Evolutionary conservation across 371 early-diverging fungal genomes (phyloP), one percentile per base, ranked within the genome.

Genomic region (Chytridiales sp.): DNA sequence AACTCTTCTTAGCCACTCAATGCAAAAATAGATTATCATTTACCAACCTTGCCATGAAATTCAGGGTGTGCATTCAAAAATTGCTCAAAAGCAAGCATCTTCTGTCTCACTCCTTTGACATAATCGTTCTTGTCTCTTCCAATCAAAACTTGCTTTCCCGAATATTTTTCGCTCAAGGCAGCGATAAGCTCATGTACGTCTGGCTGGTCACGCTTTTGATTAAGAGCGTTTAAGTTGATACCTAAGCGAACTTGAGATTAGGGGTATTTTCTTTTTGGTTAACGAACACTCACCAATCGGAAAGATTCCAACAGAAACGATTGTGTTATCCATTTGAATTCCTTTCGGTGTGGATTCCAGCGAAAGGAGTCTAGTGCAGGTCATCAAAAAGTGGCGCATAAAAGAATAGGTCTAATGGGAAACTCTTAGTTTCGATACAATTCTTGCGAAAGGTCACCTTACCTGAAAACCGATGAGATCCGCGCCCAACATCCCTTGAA

Each of bases 61-160:
- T 95, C 87, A 4, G 93, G 91, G 49, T 92, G 78, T 31, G 69
- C 76, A 22, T 78, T 73, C 54, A 97, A 70, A 73, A 95, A 93
- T 34, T 74, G 77, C 56, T 93, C 91, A 71, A 87, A 95, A 0
- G 92, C 92, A 19, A 87, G 71, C 63, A 98, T 74, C 78, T 95
- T 93, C 61, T 96, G 92, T 9, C 87, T 85, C 11, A 97, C 93
- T 0, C 97, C 97, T 56, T 94, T 94, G 46, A 95, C 89, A 61
- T 90, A 89, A 68, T 98, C 97, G 54, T 91, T 82, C 76, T 93
- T 91, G 72, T 98, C 97, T 27, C 95, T 83, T 3, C 93, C 96
- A 35, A 98, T 85, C 64, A 98, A 85, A 40, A 98, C 69, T 51
- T 85, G 84, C 78, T 90, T 92, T 35, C 86, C 90, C 27, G 83